A percentile compares a stretch with the other conserved stretches of the same genome.
Conservation (phyloP, 768 basidiomycete genomes). For the Boletus sp. region DNA sequence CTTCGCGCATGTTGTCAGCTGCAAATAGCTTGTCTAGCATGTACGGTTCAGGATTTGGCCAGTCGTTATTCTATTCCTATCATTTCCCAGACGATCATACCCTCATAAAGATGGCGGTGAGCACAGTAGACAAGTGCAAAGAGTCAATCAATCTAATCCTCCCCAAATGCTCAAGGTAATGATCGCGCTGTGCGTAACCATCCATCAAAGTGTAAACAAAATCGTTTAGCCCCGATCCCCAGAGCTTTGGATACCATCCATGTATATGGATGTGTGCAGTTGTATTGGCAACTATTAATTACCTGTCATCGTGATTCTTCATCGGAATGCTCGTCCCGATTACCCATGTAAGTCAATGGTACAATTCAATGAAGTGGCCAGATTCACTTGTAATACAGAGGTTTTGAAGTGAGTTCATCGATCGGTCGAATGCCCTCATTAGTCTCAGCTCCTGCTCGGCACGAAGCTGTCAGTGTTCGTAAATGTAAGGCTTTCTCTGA, state of each 20-base stretch:
- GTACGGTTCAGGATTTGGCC: slow-evolving; percentile 5
- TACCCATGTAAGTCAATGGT: slow-evolving; percentile 1
- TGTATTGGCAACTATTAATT: slow-evolving; percentile 5
- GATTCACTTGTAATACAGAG: not conserved
- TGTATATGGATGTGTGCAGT: not conserved
- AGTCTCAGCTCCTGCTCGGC: not conserved
- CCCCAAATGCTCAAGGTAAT: not conserved
- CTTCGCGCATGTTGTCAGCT: not conserved
- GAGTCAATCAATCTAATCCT: not conserved
- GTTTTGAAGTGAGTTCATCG: not conserved
- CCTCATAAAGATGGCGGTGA: not conserved
- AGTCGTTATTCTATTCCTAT: slow-evolving; percentile 6
- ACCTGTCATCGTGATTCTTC: not conserved
- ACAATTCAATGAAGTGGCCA: not conserved
- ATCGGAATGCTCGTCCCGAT: not conserved
- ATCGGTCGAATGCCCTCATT: not conserved
- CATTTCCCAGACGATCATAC: slow-evolving; percentile 2
- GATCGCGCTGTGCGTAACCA: not conserved
- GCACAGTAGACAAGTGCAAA: not conserved
- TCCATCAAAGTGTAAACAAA: not conserved
- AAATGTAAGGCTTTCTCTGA: not conserved
- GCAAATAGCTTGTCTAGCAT: not conserved
- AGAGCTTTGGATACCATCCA: slow-evolving; percentile 8
- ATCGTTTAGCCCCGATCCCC: not conserved
- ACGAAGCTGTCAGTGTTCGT: slow-evolving; percentile 1